Evolutionary conservation across 257 asterid genomes (phyloP).

Genomic region (Solanum pimpinellifolium): DNA sequence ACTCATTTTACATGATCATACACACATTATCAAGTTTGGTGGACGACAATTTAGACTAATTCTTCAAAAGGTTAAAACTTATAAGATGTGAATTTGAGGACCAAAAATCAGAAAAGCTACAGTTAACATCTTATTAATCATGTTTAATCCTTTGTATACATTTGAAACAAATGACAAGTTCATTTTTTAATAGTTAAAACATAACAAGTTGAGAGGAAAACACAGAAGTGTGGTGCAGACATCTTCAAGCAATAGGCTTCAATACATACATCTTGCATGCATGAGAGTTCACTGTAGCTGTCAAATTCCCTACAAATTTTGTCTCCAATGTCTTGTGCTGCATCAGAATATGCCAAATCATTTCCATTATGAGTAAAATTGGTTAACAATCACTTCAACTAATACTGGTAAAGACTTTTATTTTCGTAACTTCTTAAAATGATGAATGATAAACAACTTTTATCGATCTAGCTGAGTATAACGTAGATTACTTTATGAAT

Average conservation of each 20-base stretch:
- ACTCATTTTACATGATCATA: not conserved
- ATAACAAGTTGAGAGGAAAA: not conserved
- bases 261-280: slow-evolving; percentile 75
- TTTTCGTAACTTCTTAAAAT: not conserved
- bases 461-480: not conserved
- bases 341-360: not conserved
- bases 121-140: not conserved
- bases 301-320: slow-evolving; percentile 46
- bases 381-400: not conserved
- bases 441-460: not conserved
- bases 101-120: not conserved
- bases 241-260: slow-evolving; percentile 32
- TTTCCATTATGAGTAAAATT: not conserved
- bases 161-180: not conserved
- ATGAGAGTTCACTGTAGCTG: slow-evolving; percentile 56
- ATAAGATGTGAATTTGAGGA: not conserved
- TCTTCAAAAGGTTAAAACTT: not conserved
- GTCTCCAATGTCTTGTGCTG: slow-evolving; percentile 66
- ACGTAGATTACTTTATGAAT: not conserved
- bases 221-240: not conserved
- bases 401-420: not conserved
- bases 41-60: not conserved
- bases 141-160: not conserved
- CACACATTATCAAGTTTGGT: not conserved
- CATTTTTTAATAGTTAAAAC: not conserved